Base-by-base conservation (phyloP, 371 early-diverging fungal species). In the Apophysomyces ossiformis region DNA sequence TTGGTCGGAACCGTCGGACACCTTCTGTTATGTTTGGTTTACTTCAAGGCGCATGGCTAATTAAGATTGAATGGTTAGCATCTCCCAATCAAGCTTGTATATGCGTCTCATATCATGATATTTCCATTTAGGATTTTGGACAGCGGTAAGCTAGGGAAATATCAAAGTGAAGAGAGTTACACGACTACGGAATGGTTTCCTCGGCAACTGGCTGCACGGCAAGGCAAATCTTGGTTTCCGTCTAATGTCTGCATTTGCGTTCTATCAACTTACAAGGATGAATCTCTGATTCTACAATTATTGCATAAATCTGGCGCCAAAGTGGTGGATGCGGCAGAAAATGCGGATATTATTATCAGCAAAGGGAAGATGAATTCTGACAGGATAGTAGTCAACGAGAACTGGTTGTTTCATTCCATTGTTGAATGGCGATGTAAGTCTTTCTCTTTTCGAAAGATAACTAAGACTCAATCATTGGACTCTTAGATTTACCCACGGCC, bases 371-470 rank as follows among this genome's bases (percentile, higher is more conserved):
- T 63, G 32, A 41, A 36, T 5, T 57, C 60, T 0, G 60, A 68
- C 37, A 63, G 50, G 43, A 47, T 63, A 2, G 54, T 59, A 1
- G 54, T 68, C 18, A 60, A 50, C 13, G 68, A 63, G 43, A 62
- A 68, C 35, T 68, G 68, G 68, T 13, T 68, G 35, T 37, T 68
- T 7, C 36, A 57, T 26, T 68, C 62, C 56, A 68, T 63, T 43
- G 58, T 58, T 38, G 59, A 54, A 41, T 68, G 68, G 68, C 56
- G 61, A 68, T 68, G 68, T 68, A 68, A 68, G 68, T 58, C 5
- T 7, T 58, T 54, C n/a, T 9, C n/a, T 54, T 16, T 9, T 3
- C 32, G 32, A n/a, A 38, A 58, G 7, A 18, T 35, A 60, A 5
- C 16, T 21, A 50, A 5, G 18, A 32, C 8, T 7, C 21, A 26